These are phyloP conservation scores for Yamadazyma songkhlaensis DNA, from an alignment of 1,139 yeast genomes.

Conservation along the genomic window DNA sequence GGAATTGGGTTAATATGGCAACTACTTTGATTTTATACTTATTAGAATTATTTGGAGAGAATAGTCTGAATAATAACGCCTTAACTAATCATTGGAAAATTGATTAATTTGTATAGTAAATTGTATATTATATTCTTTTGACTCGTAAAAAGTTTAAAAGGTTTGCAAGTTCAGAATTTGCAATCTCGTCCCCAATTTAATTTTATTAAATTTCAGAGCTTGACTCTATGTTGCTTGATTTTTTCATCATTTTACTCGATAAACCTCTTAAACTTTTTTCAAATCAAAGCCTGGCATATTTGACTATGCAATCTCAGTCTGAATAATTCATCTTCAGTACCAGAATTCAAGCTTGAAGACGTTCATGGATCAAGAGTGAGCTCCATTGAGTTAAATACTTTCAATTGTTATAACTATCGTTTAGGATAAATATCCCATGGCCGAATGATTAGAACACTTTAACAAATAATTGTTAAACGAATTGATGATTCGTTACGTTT, in stretches of 20 bases:
- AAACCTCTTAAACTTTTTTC: slow-evolving; percentile 14
- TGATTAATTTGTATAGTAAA: slow-evolving; percentile 22
- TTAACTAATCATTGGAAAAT: slow-evolving; percentile 45
- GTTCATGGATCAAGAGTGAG: slow-evolving; percentile 76
- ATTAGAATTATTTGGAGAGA: slow-evolving; percentile 59
- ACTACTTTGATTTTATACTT: slow-evolving; percentile 77
- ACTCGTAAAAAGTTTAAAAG: slow-evolving; percentile 11
- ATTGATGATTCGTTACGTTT: slow-evolving; percentile 50
- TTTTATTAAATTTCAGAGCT: slow-evolving; percentile 69
- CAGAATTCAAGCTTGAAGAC: slow-evolving; percentile 35
- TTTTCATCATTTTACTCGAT: slow-evolving; percentile 61
- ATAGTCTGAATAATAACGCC: slow-evolving; percentile 26
- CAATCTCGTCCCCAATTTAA: slow-evolving; percentile 44
- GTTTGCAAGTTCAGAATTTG: slow-evolving; percentile 29
- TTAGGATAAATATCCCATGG: slow-evolving; percentile 59
- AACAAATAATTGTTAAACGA: slow-evolving; percentile 19
- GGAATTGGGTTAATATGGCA: slow-evolving; percentile 95
- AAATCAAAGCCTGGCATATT: slow-evolving; percentile 59
- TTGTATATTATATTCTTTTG: slow-evolving; percentile 3
- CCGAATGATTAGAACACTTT: slow-evolving; percentile 38
- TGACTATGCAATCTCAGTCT: slow-evolving; percentile 56
- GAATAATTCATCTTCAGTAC: slow-evolving; percentile 7
- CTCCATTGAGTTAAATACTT: slow-evolving; percentile 78
- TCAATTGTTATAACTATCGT: slow-evolving; percentile 84
- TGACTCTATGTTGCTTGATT: slow-evolving; percentile 88